Conservation (phyloP, 2,329 filamentous ascomycete species). For the Colletotrichum cuscutae region DNA sequence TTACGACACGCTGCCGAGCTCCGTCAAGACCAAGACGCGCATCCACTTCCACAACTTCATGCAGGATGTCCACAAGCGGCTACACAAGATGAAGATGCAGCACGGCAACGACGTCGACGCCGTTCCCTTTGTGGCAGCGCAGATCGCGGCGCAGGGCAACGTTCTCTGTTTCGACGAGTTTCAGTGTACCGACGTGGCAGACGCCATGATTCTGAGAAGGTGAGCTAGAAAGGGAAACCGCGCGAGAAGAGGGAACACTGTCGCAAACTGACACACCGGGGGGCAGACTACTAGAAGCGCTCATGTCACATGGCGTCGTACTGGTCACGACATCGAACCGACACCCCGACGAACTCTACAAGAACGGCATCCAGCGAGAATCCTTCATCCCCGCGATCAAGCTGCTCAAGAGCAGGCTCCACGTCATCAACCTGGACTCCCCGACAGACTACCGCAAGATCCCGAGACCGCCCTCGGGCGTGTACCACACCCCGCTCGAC, state of each 20-base stretch:
- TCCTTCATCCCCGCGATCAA: conserved; percentile 97
- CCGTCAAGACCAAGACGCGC: conserved; percentile 84
- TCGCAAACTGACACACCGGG: neutral
- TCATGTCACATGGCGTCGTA: conserved; percentile 98
- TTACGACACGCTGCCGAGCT: conserved; percentile 87
- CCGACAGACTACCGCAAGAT: conserved; percentile 98
- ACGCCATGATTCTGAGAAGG: conserved; percentile 95
- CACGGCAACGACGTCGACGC: conserved; percentile 91
- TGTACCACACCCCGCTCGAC: conserved; percentile 92
- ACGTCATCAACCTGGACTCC: conserved; percentile 94
- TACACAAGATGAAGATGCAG: conserved; percentile 90
- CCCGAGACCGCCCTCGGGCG: conserved; percentile 88
- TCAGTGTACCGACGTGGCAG: conserved; percentile 97
- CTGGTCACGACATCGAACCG: conserved; percentile 96
- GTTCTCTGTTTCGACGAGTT: conserved; percentile 99
- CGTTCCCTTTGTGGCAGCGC: conserved; percentile 92
- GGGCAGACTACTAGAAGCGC: conserved; percentile 78
- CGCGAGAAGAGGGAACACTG: no score
- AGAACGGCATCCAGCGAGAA: conserved; percentile 95
- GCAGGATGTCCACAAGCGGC: conserved; percentile 92
- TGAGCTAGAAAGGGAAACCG: conserved; percentile 43
- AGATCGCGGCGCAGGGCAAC: conserved; percentile 85
- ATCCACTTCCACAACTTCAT: conserved; percentile 99
- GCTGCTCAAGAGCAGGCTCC: conserved; percentile 83
- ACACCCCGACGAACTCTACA: conserved; percentile 96